Percentiles rank a stretch among this genome's conserved stretches.
Evolutionary conservation across 768 basidiomycete species (phyloP).

Genomic region (Mycena capillaripes): DNA sequence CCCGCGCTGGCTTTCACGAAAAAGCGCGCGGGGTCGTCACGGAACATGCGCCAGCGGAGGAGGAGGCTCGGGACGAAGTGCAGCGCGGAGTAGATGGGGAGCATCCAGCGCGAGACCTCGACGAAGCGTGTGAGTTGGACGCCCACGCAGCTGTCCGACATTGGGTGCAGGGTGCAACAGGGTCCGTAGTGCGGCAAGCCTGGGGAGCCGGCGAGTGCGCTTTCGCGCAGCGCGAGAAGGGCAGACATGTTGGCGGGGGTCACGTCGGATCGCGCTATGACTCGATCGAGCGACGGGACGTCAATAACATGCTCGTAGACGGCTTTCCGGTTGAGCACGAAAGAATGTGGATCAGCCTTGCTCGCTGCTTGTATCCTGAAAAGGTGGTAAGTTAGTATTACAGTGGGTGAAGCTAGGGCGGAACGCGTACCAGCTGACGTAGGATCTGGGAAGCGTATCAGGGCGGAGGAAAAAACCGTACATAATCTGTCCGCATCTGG

Average conservation of each 20-base stretch:
- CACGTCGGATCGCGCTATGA: slow-evolving; percentile 66
- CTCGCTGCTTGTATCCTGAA: slow-evolving; percentile 77
- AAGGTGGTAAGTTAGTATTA: background rate
- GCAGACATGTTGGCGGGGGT: slow-evolving; percentile 63
- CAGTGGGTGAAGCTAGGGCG: background rate
- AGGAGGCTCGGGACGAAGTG: slow-evolving; percentile 91
- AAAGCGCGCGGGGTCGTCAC: slow-evolving; percentile 77
- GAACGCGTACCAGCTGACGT: background rate
- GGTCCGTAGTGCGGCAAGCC: slow-evolving; percentile 66
- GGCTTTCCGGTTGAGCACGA: slow-evolving; percentile 73
- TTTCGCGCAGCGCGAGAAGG: slow-evolving; percentile 58
- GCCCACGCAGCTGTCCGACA: slow-evolving; percentile 66
- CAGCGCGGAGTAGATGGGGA: slow-evolving; percentile 88
- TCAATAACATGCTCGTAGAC: slow-evolving; percentile 72
- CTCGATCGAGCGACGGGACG: slow-evolving; percentile 65
- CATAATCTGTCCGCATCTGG: slow-evolving; percentile 1
- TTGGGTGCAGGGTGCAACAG: slow-evolving; percentile 85
- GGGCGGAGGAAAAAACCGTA: background rate
- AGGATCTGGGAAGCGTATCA: background rate
- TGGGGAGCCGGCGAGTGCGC: slow-evolving; percentile 42
- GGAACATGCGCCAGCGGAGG: slow-evolving; percentile 80
- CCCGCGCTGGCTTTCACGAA: slow-evolving; percentile 76
- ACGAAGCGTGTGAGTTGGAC: slow-evolving; percentile 80
- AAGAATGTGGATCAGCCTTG: slow-evolving; percentile 69
- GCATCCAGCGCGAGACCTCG: slow-evolving; percentile 86